Percentiles rank a stretch among this genome's conserved stretches.
phyloP scores from a whole-genome alignment of 805 yeast species.

The Babjeviella inositovora region DNA sequence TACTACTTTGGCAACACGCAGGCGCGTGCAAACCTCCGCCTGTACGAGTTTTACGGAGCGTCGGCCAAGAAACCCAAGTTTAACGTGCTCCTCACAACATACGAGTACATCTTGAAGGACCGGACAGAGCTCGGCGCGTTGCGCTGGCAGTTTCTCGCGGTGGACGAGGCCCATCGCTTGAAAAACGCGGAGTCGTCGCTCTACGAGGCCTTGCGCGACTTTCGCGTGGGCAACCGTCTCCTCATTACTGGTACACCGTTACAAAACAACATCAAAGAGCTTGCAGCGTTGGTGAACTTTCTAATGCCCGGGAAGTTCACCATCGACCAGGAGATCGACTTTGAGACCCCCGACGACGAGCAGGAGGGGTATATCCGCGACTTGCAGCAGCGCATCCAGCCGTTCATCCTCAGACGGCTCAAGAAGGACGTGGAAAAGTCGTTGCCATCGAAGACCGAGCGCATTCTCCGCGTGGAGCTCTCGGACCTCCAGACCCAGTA shows the following conservation, averaged over 20 bases:
- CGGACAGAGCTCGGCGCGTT: slow-evolving; percentile 63
- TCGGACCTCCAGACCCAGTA: slow-evolving; percentile 92
- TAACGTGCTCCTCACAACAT: slow-evolving; percentile 85
- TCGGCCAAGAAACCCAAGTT: slow-evolving; percentile 64
- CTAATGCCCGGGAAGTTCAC: slow-evolving; percentile 88
- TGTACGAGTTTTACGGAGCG: slow-evolving; percentile 61
- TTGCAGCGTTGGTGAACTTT: slow-evolving; percentile 89
- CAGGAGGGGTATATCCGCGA: slow-evolving; percentile 84
- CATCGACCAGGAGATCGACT: slow-evolving; percentile 91
- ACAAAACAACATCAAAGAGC: slow-evolving; percentile 88
- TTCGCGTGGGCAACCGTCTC: slow-evolving; percentile 71
- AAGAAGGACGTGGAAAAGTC: slow-evolving; percentile 97
- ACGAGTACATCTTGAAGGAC: slow-evolving; percentile 91
- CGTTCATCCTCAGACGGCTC: slow-evolving; percentile 82
- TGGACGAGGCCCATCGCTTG: slow-evolving; percentile 95
- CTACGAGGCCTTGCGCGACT: slow-evolving; percentile 73
- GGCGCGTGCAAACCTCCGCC: slow-evolving; percentile 70
- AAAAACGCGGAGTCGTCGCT: slow-evolving; percentile 89
- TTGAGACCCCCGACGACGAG: slow-evolving; percentile 72
- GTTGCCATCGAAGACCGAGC: slow-evolving; percentile 87
- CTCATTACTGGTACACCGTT: slow-evolving; percentile 96
- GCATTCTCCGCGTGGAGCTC: slow-evolving; percentile 87
- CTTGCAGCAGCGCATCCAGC: slow-evolving; percentile 73
- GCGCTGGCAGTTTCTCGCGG: slow-evolving; percentile 94
- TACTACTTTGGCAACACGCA: slow-evolving; percentile 86